Percentiles rank a stretch among this genome's conserved stretches.
phyloP scores from a whole-genome alignment of 768 basidiomycete species.

The Podaxis mareebaensis region DNA sequence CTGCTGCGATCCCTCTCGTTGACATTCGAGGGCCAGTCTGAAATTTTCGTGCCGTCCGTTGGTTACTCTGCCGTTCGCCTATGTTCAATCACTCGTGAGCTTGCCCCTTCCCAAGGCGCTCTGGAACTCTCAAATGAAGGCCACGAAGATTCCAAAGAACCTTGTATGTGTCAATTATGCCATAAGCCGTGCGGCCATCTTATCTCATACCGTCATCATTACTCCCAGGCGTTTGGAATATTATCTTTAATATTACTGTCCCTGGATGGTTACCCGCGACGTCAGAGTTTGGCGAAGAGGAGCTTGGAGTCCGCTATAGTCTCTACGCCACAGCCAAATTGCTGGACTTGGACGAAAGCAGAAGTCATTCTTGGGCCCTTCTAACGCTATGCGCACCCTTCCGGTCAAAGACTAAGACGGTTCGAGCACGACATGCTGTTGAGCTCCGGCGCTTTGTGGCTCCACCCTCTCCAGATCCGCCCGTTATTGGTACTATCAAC shows the following conservation, averaged over 20 bases:
- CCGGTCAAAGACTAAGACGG: constrained; percentile 42
- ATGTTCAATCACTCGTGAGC: constrained; percentile 63
- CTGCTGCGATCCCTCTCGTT: constrained; percentile 70
- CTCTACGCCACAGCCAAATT: constrained; percentile 70
- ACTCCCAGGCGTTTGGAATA: constrained; percentile 57
- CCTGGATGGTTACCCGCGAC: constrained; percentile 88
- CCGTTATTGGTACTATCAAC: constrained; percentile 36
- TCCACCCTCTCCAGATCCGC: constrained; percentile 35
- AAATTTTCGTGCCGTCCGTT: constrained; percentile 61
- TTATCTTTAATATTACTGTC: constrained; percentile 79
- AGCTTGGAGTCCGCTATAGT: constrained; percentile 62
- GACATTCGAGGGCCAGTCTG: constrained; percentile 86
- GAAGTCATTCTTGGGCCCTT: constrained; percentile 42
- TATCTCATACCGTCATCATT: background rate
- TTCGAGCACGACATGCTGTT: constrained; percentile 45
- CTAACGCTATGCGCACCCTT: constrained; percentile 58
- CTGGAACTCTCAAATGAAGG: constrained; percentile 67
- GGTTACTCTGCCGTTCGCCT: constrained; percentile 74
- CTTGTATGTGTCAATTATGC: constrained; percentile 39
- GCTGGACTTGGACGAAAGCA: constrained; percentile 42
- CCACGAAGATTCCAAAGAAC: constrained; percentile 53
- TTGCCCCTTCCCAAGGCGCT: constrained; percentile 47
- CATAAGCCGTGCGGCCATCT: background rate
- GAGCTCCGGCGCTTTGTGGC: constrained; percentile 54
- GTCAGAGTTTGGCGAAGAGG: constrained; percentile 48